A percentile compares a stretch with the other conserved stretches of the same genome.
phyloP scores from a whole-genome alignment of 1,284 basidiomycete species.

The Meripilus lineatus region DNA sequence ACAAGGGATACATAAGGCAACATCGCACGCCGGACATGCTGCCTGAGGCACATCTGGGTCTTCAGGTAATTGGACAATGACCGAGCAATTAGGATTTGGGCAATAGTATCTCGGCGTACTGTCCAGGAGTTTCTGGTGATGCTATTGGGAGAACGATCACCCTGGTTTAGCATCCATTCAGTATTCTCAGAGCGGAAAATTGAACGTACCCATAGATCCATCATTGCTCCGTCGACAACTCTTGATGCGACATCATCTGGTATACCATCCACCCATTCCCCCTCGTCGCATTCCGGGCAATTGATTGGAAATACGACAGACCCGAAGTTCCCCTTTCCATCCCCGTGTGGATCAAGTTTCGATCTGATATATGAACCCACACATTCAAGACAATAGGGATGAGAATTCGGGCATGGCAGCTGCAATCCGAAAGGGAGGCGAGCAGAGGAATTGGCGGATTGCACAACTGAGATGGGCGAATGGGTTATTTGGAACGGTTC shows the following conservation, averaged over 20 bases:
- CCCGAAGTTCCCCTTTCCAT: constrained; percentile 23
- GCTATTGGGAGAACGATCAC: too few species aligned
- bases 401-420: constrained; percentile 32
- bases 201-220: constrained; percentile 32
- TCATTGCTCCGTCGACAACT: constrained; percentile 28
- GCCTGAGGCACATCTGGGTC: constrained; percentile 31
- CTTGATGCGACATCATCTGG: constrained; percentile 30
- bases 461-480: constrained; percentile 30
- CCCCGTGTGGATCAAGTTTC: constrained; percentile 33
- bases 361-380: constrained; percentile 31
- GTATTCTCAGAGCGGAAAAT: background rate
- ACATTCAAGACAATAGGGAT: constrained; percentile 35
- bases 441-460: constrained; percentile 31
- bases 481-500: constrained; percentile 32
- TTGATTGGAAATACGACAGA: constrained; percentile 34
- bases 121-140: constrained; percentile 35
- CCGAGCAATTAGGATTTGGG: constrained; percentile 36
- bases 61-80: constrained; percentile 32
- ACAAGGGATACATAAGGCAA: constrained; percentile 33
- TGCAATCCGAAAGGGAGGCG: constrained; percentile 32
- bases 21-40: constrained; percentile 30
- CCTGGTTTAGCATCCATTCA: background rate
- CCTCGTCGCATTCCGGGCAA: constrained; percentile 34
- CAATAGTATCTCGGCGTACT: constrained; percentile 34
- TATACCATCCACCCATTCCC: constrained; percentile 31